Evolutionary conservation across 495 filamentous ascomycete species (phyloP).

Genomic region (Aspergillus affinis): DNA sequence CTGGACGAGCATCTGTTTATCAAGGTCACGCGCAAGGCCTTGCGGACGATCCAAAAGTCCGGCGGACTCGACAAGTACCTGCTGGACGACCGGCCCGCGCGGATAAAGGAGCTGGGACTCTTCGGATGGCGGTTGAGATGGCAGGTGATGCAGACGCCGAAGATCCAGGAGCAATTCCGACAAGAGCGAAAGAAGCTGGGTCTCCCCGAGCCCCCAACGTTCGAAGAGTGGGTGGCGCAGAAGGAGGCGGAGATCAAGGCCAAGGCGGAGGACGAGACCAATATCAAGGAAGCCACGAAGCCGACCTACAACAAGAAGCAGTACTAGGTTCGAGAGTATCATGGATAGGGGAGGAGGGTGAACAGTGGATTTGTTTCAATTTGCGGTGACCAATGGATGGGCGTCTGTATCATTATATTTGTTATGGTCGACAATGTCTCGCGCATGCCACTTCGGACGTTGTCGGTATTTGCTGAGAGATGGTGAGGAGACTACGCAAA

Average conservation of each 20-base stretch:
- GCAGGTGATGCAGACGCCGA: constrained; percentile 74
- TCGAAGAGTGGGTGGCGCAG: constrained; percentile 41
- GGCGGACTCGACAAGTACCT: constrained; percentile 92
- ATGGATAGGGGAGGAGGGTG: background rate
- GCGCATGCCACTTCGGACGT: constrained; percentile 16
- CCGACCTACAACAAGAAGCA: constrained; percentile 33
- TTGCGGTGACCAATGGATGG: constrained; percentile 17
- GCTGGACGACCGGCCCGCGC: constrained; percentile 65
- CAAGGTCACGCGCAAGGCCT: constrained; percentile 69
- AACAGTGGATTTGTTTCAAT: constrained; percentile 10
- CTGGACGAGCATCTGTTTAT: constrained; percentile 67
- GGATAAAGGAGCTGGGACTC: constrained; percentile 81
- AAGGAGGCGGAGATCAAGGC: constrained; percentile 38
- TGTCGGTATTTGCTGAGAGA: background rate
- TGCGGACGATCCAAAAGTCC: constrained; percentile 82
- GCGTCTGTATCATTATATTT: constrained; percentile 32
- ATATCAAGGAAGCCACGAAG: constrained; percentile 40
- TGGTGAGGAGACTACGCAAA: background rate
- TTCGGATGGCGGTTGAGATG: constrained; percentile 86
- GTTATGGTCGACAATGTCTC: constrained; percentile 19
- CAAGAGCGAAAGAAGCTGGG: constrained; percentile 53
- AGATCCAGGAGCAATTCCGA: constrained; percentile 58
- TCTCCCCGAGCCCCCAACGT: constrained; percentile 40
- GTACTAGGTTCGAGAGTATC: constrained; percentile 20
- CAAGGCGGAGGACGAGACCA: constrained; percentile 33